These are phyloP conservation scores for Malassezia vespertilionis DNA, from an alignment of 1,284 basidiomycete species.

Conservation along the genomic window DNA sequence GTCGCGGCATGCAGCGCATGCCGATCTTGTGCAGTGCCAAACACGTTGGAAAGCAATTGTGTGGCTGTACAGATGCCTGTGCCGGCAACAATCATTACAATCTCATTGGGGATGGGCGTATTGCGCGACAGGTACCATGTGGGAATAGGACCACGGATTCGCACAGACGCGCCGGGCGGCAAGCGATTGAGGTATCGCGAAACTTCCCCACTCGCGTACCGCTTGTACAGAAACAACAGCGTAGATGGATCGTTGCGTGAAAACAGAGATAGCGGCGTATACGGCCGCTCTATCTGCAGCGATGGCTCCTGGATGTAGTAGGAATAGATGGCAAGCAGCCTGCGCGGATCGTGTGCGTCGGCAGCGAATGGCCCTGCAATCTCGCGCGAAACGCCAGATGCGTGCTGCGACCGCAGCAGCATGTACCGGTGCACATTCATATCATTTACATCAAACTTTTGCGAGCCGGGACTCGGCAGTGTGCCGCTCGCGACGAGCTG, in stretches of 20 bases:
- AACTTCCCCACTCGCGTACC: constrained; percentile 17
- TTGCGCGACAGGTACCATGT: constrained; percentile 9
- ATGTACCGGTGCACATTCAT: constrained; percentile 4
- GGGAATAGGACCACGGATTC: constrained; percentile 14
- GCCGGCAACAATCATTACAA: constrained; percentile 18
- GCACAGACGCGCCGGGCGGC: constrained; percentile 3
- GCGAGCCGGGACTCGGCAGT: background rate
- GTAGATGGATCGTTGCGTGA: background rate
- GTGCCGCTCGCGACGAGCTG: background rate
- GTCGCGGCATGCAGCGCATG: background rate
- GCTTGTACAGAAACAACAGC: constrained; percentile 15
- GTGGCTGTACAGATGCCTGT: constrained; percentile 16
- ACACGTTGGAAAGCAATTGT: constrained; percentile 15
- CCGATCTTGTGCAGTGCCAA: too few relatives aligned
- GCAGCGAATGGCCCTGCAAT: background rate
- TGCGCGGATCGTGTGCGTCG: background rate
- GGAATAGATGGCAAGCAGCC: constrained; percentile 3
- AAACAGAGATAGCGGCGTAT: constrained; percentile 12
- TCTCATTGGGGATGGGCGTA: constrained; percentile 2
- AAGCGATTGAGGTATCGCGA: constrained; percentile 17
- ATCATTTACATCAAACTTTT: background rate
- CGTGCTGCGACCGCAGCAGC: background rate
- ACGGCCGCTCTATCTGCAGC: constrained; percentile 18
- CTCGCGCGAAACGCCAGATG: background rate
- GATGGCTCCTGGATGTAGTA: constrained; percentile 18